A percentile compares a stretch with the other conserved stretches of the same genome.
Conservation (phyloP, 306 rosid species). For the Cucurbita argyrosperma region DNA sequence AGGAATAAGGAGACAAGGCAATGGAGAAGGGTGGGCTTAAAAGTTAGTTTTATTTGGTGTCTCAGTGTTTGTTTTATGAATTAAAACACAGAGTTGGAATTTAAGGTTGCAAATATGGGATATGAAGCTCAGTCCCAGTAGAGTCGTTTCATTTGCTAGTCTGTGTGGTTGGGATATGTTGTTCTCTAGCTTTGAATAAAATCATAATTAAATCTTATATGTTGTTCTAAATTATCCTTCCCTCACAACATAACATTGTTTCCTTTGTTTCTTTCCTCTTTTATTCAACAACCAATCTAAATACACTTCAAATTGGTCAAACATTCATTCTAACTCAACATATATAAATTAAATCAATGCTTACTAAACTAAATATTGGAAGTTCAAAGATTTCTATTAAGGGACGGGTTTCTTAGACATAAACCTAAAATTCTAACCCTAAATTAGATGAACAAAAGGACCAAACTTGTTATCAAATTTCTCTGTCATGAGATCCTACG, state of each 20-base stretch:
- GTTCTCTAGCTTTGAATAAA: neutral
- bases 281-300: neutral
- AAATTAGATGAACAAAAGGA: neutral
- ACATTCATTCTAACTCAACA: too few relatives aligned
- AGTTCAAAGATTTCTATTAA: neutral
- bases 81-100: neutral
- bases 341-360: too few relatives aligned
- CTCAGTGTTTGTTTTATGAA: neutral
- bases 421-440: neutral
- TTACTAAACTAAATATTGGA: too few relatives aligned
- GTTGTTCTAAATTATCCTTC: neutral
- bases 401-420: neutral
- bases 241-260: neutral
- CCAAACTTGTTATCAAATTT: neutral
- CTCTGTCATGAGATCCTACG: too few relatives aligned
- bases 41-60: neutral
- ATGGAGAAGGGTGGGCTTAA: neutral
- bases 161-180: neutral
- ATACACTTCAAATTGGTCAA: neutral
- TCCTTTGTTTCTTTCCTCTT: neutral
- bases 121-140: neutral
- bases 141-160: neutral
- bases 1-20: conserved; percentile 20
- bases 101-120: neutral
- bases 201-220: neutral